phyloP scores from a whole-genome alignment of 768 basidiomycete species.

The Agaricus sinodeliciosus region DNA sequence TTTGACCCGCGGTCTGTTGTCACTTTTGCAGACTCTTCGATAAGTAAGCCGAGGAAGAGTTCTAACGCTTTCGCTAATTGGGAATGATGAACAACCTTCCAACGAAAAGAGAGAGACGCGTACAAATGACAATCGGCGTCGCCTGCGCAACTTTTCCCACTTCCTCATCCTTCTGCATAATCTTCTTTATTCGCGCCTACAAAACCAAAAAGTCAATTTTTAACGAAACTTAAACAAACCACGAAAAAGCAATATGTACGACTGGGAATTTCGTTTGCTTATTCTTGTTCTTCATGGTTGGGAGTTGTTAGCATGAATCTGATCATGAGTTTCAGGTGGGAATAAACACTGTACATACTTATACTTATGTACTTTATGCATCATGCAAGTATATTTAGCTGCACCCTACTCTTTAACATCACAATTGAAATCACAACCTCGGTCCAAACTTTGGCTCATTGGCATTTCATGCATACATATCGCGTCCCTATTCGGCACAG shows the following conservation, averaged over 20 bases:
- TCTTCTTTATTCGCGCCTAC: slow-evolving; percentile 97
- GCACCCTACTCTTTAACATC: no score
- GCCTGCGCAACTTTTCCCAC: slow-evolving; percentile 97
- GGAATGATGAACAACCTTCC: neutral
- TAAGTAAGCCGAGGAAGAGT: slow-evolving; percentile 79
- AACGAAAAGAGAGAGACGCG: slow-evolving; percentile 24
- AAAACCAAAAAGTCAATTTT: neutral
- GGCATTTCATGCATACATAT: no score
- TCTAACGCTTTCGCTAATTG: slow-evolving; percentile 93
- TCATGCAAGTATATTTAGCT: no score
- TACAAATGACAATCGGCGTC: slow-evolving; percentile 94
- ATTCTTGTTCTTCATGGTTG: slow-evolving; percentile 80
- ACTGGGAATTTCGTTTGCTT: slow-evolving; percentile 90
- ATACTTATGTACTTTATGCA: no score
- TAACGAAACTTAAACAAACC: neutral
- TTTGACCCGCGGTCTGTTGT: slow-evolving; percentile 73
- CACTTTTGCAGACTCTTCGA: slow-evolving; percentile 78
- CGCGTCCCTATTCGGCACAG: no score
- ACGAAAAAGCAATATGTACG: slow-evolving; percentile 36
- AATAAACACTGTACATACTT: no score
- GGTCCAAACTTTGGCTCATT: no score
- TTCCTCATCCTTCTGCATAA: slow-evolving; percentile 99
- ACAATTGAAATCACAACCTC: no score
- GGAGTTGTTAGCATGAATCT: neutral
- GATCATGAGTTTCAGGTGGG: no score